These are phyloP conservation scores for Cryptococcus sp. DNA, from an alignment of 1,284 basidiomycete species.

Conservation along the genomic window DNA sequence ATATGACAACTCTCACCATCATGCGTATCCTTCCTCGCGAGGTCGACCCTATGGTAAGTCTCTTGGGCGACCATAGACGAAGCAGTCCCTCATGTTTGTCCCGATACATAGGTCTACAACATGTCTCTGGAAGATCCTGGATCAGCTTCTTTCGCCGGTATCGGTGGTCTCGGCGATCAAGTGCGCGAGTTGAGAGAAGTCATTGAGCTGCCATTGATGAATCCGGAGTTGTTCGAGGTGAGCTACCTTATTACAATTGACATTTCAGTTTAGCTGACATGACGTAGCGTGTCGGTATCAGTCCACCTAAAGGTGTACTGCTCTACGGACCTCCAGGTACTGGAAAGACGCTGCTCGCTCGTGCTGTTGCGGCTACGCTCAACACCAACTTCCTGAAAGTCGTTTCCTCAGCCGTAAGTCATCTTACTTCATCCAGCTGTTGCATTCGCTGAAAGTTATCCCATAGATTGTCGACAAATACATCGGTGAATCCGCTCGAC, in stretches of 20 bases:
- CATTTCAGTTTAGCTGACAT: neutral
- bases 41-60: conserved; percentile 80
- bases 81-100: neutral
- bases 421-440: neutral
- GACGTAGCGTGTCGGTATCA: conserved; percentile 83
- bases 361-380: conserved; percentile 93
- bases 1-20: conserved; percentile 99
- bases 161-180: conserved; percentile 94
- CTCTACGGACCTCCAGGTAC: conserved; percentile 96
- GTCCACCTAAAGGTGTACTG: conserved; percentile 92
- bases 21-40: conserved; percentile 98
- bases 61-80: too few relatives aligned
- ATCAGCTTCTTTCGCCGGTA: conserved; percentile 92
- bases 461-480: conserved; percentile 93
- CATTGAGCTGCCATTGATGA: conserved; percentile 93
- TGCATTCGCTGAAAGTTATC: neutral
- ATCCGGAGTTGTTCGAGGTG: conserved; percentile 83
- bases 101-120: conserved; percentile 72
- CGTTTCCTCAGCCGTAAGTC: conserved; percentile 79
- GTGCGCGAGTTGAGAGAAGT: conserved; percentile 96
- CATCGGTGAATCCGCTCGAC: conserved; percentile 93
- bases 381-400: conserved; percentile 98
- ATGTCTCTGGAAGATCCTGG: conserved; percentile 99
- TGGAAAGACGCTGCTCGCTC: conserved; percentile 92
- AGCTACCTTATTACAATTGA: conserved; percentile 7